Evolutionary conservation across 345 rosid genomes (phyloP).

Genomic region (Atalantia buxifolia): DNA sequence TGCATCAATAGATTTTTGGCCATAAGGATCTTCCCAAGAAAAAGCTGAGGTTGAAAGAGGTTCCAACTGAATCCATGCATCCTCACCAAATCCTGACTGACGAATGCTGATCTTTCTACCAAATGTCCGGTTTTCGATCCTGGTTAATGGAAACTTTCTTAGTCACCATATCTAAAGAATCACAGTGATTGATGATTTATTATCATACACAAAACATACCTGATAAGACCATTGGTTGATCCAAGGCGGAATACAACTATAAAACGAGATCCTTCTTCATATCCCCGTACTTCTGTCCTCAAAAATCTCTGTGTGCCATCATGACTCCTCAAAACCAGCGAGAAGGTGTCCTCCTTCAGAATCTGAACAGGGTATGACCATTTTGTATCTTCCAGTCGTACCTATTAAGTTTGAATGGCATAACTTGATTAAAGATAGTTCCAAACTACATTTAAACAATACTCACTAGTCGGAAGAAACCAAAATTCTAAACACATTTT

Average conservation of each 20-base stretch:
- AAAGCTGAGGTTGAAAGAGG: constrained; percentile 72
- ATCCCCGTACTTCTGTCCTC: constrained; percentile 86
- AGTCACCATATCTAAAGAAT: neutral
- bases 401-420: constrained; percentile 41
- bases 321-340: constrained; percentile 65
- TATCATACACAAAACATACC: constrained; percentile 37
- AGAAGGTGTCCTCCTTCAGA: constrained; percentile 82
- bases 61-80: constrained; percentile 64
- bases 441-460: neutral
- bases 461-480: neutral
- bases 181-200: neutral
- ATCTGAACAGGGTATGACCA: constrained; percentile 95
- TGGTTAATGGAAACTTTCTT: constrained; percentile 26
- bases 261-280: constrained; percentile 98
- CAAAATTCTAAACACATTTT: neutral
- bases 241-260: constrained; percentile 88
- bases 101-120: constrained; percentile 61
- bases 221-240: constrained; percentile 77
- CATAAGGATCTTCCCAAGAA: constrained; percentile 97
- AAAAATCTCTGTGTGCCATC: constrained; percentile 54
- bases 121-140: constrained; percentile 85
- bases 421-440: neutral
- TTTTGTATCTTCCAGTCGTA: constrained; percentile 67
- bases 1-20: constrained; percentile 73
- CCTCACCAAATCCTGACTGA: constrained; percentile 86